phyloP scores from a whole-genome alignment of 1,284 basidiomycete genomes.

The Coniferiporia weirii region DNA sequence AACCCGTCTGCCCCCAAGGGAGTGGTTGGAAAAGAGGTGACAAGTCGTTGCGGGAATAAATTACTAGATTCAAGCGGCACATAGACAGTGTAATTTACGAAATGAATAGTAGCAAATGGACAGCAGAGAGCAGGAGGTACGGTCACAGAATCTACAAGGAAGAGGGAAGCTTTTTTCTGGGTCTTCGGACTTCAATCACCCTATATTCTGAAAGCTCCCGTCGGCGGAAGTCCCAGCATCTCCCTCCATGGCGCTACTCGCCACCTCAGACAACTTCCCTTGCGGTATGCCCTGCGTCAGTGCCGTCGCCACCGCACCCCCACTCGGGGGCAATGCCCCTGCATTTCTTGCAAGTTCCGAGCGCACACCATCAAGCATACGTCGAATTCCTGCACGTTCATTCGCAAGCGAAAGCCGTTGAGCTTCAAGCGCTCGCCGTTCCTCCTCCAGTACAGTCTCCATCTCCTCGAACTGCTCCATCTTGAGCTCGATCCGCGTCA shows the following conservation, averaged over 20 bases:
- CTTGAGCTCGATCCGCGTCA: conserved; percentile 92
- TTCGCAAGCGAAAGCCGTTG: conserved; percentile 61
- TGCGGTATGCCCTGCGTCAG: conserved; percentile 47
- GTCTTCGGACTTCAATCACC: conserved; percentile 17
- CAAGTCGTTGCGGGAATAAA: not conserved
- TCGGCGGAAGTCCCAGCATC: conserved; percentile 30
- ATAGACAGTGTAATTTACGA: not conserved
- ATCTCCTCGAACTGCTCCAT: conserved; percentile 89
- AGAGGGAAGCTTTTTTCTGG: not conserved
- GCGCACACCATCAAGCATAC: conserved; percentile 59
- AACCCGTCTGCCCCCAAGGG: no score
- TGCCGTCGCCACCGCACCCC: conserved; percentile 30
- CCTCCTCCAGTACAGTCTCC: conserved; percentile 85
- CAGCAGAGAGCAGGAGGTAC: not conserved
- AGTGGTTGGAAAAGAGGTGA: no score
- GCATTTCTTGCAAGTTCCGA: conserved; percentile 55
- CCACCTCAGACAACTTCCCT: conserved; percentile 50
- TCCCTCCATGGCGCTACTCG: conserved; percentile 28
- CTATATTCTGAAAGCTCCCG: conserved; percentile 28
- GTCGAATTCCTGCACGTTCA: conserved; percentile 60
- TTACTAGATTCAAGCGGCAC: not conserved
- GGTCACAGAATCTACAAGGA: not conserved
- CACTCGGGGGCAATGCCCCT: conserved; percentile 20
- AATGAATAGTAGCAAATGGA: not conserved
- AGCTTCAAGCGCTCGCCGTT: conserved; percentile 70